Percentiles rank a stretch among this genome's conserved stretches.
Evolutionary conservation across 2,329 filamentous ascomycete genomes (phyloP).

Genomic region (Stagonosporopsis vannaccii): DNA sequence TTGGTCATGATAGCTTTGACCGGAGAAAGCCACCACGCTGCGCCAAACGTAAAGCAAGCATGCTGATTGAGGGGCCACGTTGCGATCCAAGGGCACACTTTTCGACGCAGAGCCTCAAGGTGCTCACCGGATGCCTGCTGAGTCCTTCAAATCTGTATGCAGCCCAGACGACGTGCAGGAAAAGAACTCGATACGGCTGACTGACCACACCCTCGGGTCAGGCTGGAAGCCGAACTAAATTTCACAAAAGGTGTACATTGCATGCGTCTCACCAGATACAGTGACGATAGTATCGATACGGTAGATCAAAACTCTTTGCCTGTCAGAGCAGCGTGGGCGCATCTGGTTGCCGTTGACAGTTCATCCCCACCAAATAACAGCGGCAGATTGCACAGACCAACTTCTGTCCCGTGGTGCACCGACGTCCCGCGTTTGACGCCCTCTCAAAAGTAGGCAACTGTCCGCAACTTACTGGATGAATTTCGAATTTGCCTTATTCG

Average conservation of each 20-base stretch:
- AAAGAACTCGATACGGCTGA: slow-evolving; percentile 18
- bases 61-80: slow-evolving; percentile 20
- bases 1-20: slow-evolving; percentile 25
- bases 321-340: slow-evolving; percentile 5
- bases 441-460: slow-evolving; percentile 20
- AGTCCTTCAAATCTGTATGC: slow-evolving; percentile 15
- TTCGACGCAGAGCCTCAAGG: slow-evolving; percentile 20
- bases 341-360: slow-evolving; percentile 8
- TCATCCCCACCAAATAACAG: slow-evolving; percentile 1
- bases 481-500: slow-evolving; percentile 6
- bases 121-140: slow-evolving; percentile 26
- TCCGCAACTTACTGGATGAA: neutral
- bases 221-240: slow-evolving; percentile 9
- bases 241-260: slow-evolving; percentile 9
- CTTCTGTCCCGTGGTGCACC: neutral
- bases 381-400: slow-evolving; percentile 2
- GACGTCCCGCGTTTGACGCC: slow-evolving; percentile 9
- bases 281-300: slow-evolving; percentile 3
- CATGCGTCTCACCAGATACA: slow-evolving; percentile 9
- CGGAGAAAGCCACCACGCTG: slow-evolving; percentile 32
- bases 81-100: slow-evolving; percentile 4
- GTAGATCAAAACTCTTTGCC: slow-evolving; percentile 4
- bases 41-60: slow-evolving; percentile 14
- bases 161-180: slow-evolving; percentile 21
- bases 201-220: slow-evolving; percentile 12